These are phyloP conservation scores for Neurospora sp. DNA, from an alignment of 495 filamentous ascomycete species.

Conservation along the genomic window DNA sequence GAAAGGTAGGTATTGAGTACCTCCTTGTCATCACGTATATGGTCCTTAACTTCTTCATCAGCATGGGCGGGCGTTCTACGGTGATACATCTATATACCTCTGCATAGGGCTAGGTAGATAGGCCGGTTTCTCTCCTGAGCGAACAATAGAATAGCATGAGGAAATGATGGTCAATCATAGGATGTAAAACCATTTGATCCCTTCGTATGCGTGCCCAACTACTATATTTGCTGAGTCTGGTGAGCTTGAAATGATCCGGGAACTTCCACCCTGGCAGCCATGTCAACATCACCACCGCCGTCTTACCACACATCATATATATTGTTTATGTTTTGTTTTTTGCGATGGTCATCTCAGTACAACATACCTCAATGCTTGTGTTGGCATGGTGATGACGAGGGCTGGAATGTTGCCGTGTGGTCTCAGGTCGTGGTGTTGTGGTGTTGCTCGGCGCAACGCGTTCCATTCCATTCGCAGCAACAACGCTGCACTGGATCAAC, in stretches of 20 bases:
- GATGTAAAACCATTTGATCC: neutral
- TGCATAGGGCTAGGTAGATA: neutral
- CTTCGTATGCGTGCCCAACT: neutral
- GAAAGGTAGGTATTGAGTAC: neutral
- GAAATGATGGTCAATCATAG: neutral
- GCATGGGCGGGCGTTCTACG: neutral
- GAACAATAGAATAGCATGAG: neutral
- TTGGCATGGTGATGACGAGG: neutral
- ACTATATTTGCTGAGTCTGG: neutral
- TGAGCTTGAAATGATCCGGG: neutral
- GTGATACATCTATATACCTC: neutral
- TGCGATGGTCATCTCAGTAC: neutral
- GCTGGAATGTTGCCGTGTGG: conserved; percentile 1
- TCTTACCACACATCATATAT: conserved; percentile 1
- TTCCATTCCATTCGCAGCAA: conserved; percentile 6
- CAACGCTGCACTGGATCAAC: neutral
- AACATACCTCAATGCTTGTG: neutral
- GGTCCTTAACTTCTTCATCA: neutral
- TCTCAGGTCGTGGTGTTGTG: neutral
- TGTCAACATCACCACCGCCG: neutral
- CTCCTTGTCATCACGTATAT: neutral
- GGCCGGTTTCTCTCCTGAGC: neutral
- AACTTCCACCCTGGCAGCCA: neutral
- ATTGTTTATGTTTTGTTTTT: neutral
- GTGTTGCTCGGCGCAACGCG: conserved; percentile 10